Evolutionary conservation across 139 green algal genomes (phyloP).

Genomic region (Chlamydomonas sp.): DNA sequence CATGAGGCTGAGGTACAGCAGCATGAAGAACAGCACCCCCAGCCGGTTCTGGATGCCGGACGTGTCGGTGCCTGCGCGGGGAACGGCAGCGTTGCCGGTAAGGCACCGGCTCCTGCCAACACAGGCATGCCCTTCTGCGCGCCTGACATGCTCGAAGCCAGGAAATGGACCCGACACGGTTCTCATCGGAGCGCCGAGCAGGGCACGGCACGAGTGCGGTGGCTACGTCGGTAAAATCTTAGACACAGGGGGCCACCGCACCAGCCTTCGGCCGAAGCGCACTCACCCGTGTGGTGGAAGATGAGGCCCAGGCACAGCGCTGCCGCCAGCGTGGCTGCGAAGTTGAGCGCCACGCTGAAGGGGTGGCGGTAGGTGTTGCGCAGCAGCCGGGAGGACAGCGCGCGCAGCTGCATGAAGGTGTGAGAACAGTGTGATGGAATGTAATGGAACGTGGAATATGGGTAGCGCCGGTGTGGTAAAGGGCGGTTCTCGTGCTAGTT

Average conservation of each 20-base stretch:
- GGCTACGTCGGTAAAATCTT: neutral
- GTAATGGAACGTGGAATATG: no score
- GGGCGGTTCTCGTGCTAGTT: no score
- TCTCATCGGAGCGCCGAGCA: no score
- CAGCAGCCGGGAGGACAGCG: constrained; percentile 61
- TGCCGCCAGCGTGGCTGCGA: constrained; percentile 62
- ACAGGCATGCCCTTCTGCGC: no score
- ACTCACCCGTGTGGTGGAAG: constrained; percentile 62
- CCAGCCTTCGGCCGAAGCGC: neutral
- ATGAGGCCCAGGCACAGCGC: constrained; percentile 65
- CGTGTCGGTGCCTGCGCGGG: constrained; percentile 49
- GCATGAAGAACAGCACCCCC: constrained; percentile 78
- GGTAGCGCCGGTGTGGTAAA: no score
- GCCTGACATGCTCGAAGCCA: no score
- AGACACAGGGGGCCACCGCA: neutral
- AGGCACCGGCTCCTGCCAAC: no score
- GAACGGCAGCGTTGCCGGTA: no score
- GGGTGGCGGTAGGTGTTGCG: constrained; percentile 71
- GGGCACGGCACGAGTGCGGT: no score
- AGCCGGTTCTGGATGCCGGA: constrained; percentile 77
- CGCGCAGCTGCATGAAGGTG: constrained; percentile 45
- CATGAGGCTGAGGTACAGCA: constrained; percentile 81
- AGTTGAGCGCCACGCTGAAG: constrained; percentile 70
- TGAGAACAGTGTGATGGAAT: no score
- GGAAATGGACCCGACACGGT: no score